Conservation (phyloP, 225 moss, liverwort and hornwort genomes). For the Sphagnum tenellum region DNA sequence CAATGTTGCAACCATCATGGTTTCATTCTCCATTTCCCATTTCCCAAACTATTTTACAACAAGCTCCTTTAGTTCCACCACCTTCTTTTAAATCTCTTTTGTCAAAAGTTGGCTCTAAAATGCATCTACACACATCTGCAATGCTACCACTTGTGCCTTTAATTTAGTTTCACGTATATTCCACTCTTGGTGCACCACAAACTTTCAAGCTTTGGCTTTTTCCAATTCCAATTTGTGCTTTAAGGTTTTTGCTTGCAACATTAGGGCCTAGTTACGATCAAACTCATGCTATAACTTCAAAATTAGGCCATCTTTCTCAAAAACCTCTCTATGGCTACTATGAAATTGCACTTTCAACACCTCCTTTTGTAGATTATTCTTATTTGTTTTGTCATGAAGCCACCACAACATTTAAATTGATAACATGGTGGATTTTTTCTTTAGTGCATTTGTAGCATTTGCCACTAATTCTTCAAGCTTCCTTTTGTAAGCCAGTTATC, state of each 20-base stretch:
- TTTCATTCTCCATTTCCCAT: conserved; percentile 27
- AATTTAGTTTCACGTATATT: neutral
- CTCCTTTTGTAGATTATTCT: conserved; percentile 16
- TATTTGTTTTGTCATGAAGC: conserved; percentile 31
- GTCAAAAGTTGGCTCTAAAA: neutral
- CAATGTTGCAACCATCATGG: conserved; percentile 10
- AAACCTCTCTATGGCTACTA: conserved; percentile 12
- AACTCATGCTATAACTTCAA: conserved; percentile 16
- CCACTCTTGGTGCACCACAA: neutral
- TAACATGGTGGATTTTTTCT: conserved; percentile 27
- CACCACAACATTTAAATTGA: conserved; percentile 34
- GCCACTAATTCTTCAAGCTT: conserved; percentile 4
- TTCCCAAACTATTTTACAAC: neutral
- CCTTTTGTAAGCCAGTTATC: neutral
- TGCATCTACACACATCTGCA: conserved; percentile 1
- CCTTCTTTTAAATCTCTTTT: too few species aligned
- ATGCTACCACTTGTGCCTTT: conserved; percentile 13
- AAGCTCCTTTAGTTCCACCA: too few species aligned
- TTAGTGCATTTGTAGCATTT: neutral
- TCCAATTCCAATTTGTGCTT: conserved; percentile 18
- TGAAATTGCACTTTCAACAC: conserved; percentile 18
- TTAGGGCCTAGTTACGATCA: conserved; percentile 3
- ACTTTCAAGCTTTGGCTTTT: neutral
- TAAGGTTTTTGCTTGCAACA: conserved; percentile 10
- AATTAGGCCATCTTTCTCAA: conserved; percentile 13